Conservation (phyloP, 2,329 filamentous ascomycete species). For the Xylaria sp. region DNA sequence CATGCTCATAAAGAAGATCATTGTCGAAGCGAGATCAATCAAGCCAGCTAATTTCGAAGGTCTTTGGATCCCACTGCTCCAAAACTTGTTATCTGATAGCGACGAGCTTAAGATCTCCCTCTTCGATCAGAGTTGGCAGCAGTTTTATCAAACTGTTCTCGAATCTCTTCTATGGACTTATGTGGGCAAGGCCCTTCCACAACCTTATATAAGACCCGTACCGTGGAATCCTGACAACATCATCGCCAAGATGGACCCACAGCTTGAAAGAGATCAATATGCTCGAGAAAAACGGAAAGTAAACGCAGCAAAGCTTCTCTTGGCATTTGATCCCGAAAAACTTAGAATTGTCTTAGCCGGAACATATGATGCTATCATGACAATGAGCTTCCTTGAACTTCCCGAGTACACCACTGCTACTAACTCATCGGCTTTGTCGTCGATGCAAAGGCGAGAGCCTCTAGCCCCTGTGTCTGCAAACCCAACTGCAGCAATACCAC, state of each 20-base stretch:
- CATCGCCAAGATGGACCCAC: not conserved
- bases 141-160: conserved; percentile 42
- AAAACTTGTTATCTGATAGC: conserved; percentile 36
- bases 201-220: conserved; percentile 3
- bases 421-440: not conserved
- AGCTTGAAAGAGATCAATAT: not conserved
- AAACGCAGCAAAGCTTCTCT: conserved; percentile 27
- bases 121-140: conserved; percentile 37
- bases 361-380: conserved; percentile 34
- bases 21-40: conserved; percentile 29
- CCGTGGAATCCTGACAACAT: conserved; percentile 25
- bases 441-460: not conserved
- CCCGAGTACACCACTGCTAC: not conserved
- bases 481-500: conserved; percentile 11
- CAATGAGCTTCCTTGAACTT: conserved; percentile 28
- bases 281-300: conserved; percentile 25
- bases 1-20: conserved; percentile 40
- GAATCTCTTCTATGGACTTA: conserved; percentile 40
- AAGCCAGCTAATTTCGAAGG: conserved; percentile 33
- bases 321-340: conserved; percentile 36
- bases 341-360: conserved; percentile 33
- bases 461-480: not conserved
- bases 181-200: conserved; percentile 38
- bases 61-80: conserved; percentile 50
- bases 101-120: conserved; percentile 27